Base-by-base conservation (phyloP, 345 rosid genomes). In the Gossypium bickii region DNA sequence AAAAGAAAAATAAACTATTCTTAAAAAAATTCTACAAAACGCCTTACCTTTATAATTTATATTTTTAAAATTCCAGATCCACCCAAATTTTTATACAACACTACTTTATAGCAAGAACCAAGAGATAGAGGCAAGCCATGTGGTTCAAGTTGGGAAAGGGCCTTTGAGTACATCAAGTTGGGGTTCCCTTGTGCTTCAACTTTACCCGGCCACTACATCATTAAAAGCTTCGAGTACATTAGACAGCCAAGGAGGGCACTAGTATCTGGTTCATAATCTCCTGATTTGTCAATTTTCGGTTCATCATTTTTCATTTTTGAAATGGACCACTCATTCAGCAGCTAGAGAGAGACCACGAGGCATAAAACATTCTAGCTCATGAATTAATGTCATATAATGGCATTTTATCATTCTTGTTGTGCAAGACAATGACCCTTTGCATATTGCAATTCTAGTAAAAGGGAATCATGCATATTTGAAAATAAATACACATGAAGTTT, bases 201-300 rank as follows among this genome's bases (percentile, higher is more conserved):
- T 69, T 51, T 27, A 70, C 48, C 62, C 62, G 9, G 29, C 45
- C 53, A 53, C 27, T 44, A 12, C 62, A 70, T 70, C 48, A 70
- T 34, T 53, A 53, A 70, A 67, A 15, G 48, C 73, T 29, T 51
- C 25, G 4, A 13, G 47, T 27, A 29, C 59, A 9, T 24, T 24
- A 16, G n/a, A 24, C 0, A 10, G n/a, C 56, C 71, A 15, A 70
- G 3, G 3, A 16, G 7, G 7, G 43, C 52, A 17, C 61, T 16
- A 70, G 61, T 49, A 53, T 70, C 59, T 24, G 2, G 4, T 44
- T 27, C 58, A 12, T 7, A 11, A 52, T 70, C 16, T 17, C 47
- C n/a, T 27, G 25, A 13, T 70, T 29, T 70, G 51, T 52, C 60
- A 29, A 29, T 51, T 51, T 51, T 52, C 24, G 5, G 10, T 16